A percentile compares a stretch with the other conserved stretches of the same genome.
phyloP scores from a whole-genome alignment of 2,329 filamentous ascomycete genomes.

The Fusarium udum region DNA sequence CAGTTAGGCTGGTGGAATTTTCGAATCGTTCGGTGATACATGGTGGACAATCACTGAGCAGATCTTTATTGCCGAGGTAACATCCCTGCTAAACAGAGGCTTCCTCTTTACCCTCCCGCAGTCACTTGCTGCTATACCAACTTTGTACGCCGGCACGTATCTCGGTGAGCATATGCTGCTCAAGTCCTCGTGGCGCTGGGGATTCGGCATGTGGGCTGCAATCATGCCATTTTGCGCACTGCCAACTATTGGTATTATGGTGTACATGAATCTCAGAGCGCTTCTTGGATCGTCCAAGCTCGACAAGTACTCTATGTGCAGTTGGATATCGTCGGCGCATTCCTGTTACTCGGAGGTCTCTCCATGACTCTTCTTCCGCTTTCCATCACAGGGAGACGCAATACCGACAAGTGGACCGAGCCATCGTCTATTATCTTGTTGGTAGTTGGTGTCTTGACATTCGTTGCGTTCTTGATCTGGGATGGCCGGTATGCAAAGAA shows the following conservation, averaged over 20 bases:
- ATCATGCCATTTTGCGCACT: conserved; percentile 8
- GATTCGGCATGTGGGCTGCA: conserved; percentile 25
- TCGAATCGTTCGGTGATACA: conserved; percentile 17
- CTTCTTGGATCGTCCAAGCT: not conserved
- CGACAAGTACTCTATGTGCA: not conserved
- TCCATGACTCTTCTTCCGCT: conserved; percentile 21
- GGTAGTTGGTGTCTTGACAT: conserved; percentile 38
- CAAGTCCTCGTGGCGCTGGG: conserved; percentile 15
- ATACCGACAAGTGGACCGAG: conserved; percentile 7
- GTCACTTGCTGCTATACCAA: conserved; percentile 17
- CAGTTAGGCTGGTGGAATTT: conserved; percentile 15
- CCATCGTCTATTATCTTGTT: conserved; percentile 4
- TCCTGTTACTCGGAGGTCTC: conserved; percentile 8
- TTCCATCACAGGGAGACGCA: conserved; percentile 5
- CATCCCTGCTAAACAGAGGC: conserved; percentile 17
- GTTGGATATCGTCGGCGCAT: conserved; percentile 10
- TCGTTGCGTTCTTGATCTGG: conserved; percentile 47
- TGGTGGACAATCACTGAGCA: conserved; percentile 27
- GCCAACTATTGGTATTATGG: not conserved
- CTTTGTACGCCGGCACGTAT: conserved; percentile 21
- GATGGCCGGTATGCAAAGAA: conserved; percentile 49
- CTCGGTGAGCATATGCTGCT: conserved; percentile 23
- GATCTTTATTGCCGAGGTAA: conserved; percentile 25
- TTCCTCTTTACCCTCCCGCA: conserved; percentile 12
- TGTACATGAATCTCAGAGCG: not conserved